Base-by-base conservation (phyloP, 305 asterid genomes). In the Ilex paraguariensis region DNA sequence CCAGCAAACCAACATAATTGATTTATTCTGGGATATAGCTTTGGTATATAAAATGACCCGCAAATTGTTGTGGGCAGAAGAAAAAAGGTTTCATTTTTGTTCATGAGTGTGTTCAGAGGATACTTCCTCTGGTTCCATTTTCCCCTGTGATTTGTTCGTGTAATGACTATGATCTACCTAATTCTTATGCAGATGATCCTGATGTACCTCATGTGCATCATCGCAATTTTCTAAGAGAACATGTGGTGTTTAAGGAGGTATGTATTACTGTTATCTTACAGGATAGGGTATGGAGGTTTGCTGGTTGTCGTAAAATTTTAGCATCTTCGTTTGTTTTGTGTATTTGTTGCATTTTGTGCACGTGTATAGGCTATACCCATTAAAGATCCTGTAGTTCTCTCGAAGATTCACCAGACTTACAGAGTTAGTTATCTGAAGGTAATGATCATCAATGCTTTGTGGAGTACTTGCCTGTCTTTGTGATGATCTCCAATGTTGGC, bases 361-460 rank as follows among this genome's bases (percentile, higher is more conserved):
- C 68, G 58, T 73, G 50, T 75, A 58, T 75, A 93, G 99, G 99
- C 89, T 40, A 79, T 94, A 72, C 90, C 97, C 61, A 90, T 94
- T 62, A 89, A 86, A 79, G 89, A 91, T 72, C 82, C 91, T 40
- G 66, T 77, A 62, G 96, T 81, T 68, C 80, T 81, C 50, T 94
- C 98, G 13, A 94, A 85, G 88, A 91, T 94, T 73, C 99, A 94
- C 81, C 99, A 94, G 75, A 81, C 96, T 53, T 94, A 88, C 73
- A 83, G 97, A 78, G 72, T 94, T 75, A 85, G 95, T 66, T 94
- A 88, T 82, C 73, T 94, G 65, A 94, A 94, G 95, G 99, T 93
- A 73, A 73, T 21, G 13, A 56, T 64, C 58, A 66, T 62, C 45
- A 32, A 53, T 10, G 45, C 63, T 67, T 57, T 58, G 17, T 53